These are phyloP conservation scores for Saccharomyces hybrid DNA, from an alignment of 1,139 yeast species.

Conservation along the genomic window DNA sequence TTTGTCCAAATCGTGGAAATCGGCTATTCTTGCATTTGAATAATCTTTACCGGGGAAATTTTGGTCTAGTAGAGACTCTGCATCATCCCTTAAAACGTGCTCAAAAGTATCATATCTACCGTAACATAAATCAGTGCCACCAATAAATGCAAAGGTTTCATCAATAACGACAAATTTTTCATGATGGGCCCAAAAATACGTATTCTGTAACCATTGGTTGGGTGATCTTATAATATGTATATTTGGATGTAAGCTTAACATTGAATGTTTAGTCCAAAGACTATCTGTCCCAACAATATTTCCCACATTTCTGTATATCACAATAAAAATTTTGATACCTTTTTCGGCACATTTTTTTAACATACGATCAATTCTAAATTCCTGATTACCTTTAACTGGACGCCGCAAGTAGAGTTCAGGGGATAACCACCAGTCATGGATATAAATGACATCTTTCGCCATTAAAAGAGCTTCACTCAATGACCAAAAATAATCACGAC, in stretches of 20 bases:
- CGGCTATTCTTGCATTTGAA: constrained; percentile 89
- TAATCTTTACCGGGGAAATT: constrained; percentile 95
- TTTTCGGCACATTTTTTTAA: constrained; percentile 85
- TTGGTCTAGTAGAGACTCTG: constrained; percentile 47
- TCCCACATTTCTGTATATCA: constrained; percentile 93
- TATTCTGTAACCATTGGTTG: constrained; percentile 85
- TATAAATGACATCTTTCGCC: constrained; percentile 90
- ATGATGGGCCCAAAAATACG: constrained; percentile 98
- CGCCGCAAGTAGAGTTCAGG: constrained; percentile 90
- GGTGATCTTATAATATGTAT: constrained; percentile 91
- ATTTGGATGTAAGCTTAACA: constrained; percentile 76
- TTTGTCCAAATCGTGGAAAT: constrained; percentile 68
- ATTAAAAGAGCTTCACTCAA: constrained; percentile 82
- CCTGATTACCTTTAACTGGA: constrained; percentile 92
- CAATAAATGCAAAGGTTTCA: constrained; percentile 81
- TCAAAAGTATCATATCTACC: constrained; percentile 97
- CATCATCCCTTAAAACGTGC: constrained; percentile 80
- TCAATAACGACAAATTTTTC: constrained; percentile 86
- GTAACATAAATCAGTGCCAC: constrained; percentile 92
- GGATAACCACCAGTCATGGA: constrained; percentile 98
- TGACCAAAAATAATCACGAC: constrained; percentile 94
- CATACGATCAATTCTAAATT: constrained; percentile 84
- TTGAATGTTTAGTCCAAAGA: constrained; percentile 85
- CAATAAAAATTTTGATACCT: constrained; percentile 89
- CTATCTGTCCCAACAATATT: constrained; percentile 91